Conservation (phyloP, 148 eudicot species). For the Persicaria tinctoria region DNA sequence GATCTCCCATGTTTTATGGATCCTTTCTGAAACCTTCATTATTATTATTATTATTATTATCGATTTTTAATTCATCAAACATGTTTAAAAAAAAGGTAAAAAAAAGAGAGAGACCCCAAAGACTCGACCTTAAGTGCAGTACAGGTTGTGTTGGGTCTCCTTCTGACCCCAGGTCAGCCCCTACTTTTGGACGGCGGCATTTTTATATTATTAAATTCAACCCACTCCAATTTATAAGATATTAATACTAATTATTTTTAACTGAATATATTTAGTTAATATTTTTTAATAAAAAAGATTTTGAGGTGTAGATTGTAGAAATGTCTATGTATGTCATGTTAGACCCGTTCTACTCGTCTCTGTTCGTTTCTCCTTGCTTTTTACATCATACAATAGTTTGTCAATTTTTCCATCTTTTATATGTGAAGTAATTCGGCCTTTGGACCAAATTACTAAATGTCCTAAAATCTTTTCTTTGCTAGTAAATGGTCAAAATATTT, state of each 20-base stretch:
- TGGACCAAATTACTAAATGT: no score
- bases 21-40: neutral
- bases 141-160: neutral
- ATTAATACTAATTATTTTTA: neutral
- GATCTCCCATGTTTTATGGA: neutral
- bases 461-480: no score
- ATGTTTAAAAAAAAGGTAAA: neutral
- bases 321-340: neutral
- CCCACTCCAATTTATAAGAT: neutral
- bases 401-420: conserved; percentile 1
- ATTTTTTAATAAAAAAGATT: neutral
- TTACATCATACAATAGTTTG: neutral
- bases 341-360: neutral
- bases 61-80: no score
- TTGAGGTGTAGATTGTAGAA: neutral
- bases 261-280: neutral
- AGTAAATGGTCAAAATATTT: no score
- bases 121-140: neutral
- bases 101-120: neutral
- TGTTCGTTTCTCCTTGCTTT: neutral
- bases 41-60: no score
- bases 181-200: neutral
- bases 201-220: neutral
- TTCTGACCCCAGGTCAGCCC: neutral
- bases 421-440: no score